Evolutionary conservation across 2,329 filamentous ascomycete species (phyloP).

Genomic region (Tolypocladium guangdongense): DNA sequence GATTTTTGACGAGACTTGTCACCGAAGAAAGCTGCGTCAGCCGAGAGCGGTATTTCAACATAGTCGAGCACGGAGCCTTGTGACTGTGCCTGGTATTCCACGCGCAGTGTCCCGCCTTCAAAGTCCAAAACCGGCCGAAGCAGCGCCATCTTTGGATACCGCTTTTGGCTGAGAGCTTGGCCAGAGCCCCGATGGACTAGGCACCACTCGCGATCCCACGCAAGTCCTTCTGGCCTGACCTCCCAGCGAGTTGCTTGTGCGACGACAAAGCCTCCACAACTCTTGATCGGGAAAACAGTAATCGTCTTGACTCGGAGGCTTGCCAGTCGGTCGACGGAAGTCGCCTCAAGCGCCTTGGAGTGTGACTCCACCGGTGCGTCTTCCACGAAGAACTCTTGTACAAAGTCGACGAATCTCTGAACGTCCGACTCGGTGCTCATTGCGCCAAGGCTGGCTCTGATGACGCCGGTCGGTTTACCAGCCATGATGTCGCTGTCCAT

Average conservation of each 20-base stretch:
- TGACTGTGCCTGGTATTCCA: conserved; percentile 36
- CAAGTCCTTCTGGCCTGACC: conserved; percentile 69
- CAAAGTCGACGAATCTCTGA: conserved; percentile 56
- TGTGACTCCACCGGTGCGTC: not conserved
- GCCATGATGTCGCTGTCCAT: conserved; percentile 69
- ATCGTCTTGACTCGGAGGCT: conserved; percentile 45
- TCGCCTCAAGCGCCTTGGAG: not conserved
- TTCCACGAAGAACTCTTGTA: conserved; percentile 54
- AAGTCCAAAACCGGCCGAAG: conserved; percentile 68
- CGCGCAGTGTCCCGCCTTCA: conserved; percentile 48
- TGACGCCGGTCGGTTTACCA: conserved; percentile 79
- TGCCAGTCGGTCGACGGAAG: not conserved
- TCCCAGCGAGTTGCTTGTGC: conserved; percentile 59
- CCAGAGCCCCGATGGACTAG: conserved; percentile 79
- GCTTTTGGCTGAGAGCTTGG: conserved; percentile 78
- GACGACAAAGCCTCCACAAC: conserved; percentile 70
- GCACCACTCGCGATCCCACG: conserved; percentile 97
- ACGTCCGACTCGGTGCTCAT: conserved; percentile 79
- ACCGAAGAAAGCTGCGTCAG: conserved; percentile 49
- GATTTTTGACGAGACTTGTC: conserved; percentile 27
- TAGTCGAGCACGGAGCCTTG: conserved; percentile 6
- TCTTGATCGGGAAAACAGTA: conserved; percentile 86
- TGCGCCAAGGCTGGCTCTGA: conserved; percentile 77
- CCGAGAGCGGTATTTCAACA: conserved; percentile 52
- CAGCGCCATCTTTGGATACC: conserved; percentile 77